Evolutionary conservation across 2,329 filamentous ascomycete genomes (phyloP), one percentile per base, ranked within the genome.

Genomic region (Pseudopithomyces maydicus): DNA sequence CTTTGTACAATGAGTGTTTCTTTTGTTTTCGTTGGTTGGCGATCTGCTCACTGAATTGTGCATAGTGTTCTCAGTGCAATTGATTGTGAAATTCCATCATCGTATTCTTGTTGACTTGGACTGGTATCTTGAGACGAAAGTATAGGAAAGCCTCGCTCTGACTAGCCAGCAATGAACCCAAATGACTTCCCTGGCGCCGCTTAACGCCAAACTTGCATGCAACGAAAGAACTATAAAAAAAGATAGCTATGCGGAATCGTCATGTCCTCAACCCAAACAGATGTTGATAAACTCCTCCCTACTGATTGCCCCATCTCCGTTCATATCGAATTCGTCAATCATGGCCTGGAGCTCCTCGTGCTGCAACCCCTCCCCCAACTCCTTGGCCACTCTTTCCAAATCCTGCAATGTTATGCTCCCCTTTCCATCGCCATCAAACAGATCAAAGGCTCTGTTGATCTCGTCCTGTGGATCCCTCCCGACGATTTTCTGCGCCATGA

Each of bases 281-380:
- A 89, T 89, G n/a, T 83, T 82, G 65, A 88, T 79, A 78, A 89
- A 89, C 57, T 86, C 86, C 57, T 88, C 86, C 67, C 84, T 74
- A 46, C 81, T 83, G 63, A 89, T 87, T 55, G 84, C 92, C 11
- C 93, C 93, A 67, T 96, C 96, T 1, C 92, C 94, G 72, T 96
- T 91, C 63, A 97, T 84, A 79, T 99, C 95, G 80, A 98, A 96
- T 77, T 98, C 94, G 71, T 97, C 92, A 79, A 99, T 95, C 95
- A 99, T 99, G 63, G 92, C 92, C 66, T 87, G 84, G 59, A 99
- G 82, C 76, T 99, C 95, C 69, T 96, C 90, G 71, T 99, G 94
- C 66, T 95, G 91, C 65, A 99, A 82, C 12, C 91, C 92, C 76
- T 98, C 94, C 7, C 95, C 95, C 62, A 99, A 81, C 75, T 98